A percentile compares a stretch with the other conserved stretches of the same genome.
Conservation (phyloP, 192 early-diverging fungal species). For the Thoreauomyces humboldtii region DNA sequence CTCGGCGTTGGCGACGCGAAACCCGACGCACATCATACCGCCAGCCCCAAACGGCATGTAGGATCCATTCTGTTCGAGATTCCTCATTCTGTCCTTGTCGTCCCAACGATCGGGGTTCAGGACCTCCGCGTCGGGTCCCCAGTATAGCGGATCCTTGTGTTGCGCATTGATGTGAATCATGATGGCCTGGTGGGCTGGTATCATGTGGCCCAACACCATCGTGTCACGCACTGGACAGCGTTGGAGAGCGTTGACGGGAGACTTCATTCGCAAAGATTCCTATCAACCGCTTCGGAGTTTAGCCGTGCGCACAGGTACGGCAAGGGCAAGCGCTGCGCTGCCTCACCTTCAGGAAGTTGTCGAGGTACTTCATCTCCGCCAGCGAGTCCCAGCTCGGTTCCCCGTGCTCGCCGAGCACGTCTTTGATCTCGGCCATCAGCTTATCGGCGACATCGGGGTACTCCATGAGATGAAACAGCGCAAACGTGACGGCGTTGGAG, state of each 20-base stretch:
- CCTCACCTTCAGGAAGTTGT: constrained; percentile 1
- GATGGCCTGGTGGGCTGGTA: constrained; percentile 25
- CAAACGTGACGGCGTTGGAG: constrained; percentile 46
- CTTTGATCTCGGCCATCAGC: constrained; percentile 30
- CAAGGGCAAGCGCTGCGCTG: too few relatives aligned
- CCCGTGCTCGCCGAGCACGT: background rate
- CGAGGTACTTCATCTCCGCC: constrained; percentile 16
- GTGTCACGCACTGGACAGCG: constrained; percentile 33
- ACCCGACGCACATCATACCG: constrained; percentile 31
- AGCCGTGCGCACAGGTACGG: constrained; percentile 10
- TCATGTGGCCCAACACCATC: constrained; percentile 41
- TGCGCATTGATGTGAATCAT: background rate
- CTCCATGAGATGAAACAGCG: constrained; percentile 36
- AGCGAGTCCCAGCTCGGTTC: constrained; percentile 11
- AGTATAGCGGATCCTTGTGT: constrained; percentile 9
- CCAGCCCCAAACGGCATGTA: constrained; percentile 34
- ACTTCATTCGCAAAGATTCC: constrained; percentile 57
- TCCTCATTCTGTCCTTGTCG: constrained; percentile 21
- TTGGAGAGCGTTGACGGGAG: constrained; percentile 44
- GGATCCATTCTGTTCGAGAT: constrained; percentile 11
- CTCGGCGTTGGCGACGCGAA: constrained; percentile 17
- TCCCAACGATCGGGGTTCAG: constrained; percentile 59
- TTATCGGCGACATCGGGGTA: constrained; percentile 35
- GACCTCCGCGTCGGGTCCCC: constrained; percentile 51
- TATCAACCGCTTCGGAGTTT: background rate